Percentiles rank a stretch among this genome's conserved stretches.
These are phyloP conservation scores for Apiotrichum porosum DNA, from an alignment of 1,284 basidiomycete genomes.

Conservation along the genomic window DNA sequence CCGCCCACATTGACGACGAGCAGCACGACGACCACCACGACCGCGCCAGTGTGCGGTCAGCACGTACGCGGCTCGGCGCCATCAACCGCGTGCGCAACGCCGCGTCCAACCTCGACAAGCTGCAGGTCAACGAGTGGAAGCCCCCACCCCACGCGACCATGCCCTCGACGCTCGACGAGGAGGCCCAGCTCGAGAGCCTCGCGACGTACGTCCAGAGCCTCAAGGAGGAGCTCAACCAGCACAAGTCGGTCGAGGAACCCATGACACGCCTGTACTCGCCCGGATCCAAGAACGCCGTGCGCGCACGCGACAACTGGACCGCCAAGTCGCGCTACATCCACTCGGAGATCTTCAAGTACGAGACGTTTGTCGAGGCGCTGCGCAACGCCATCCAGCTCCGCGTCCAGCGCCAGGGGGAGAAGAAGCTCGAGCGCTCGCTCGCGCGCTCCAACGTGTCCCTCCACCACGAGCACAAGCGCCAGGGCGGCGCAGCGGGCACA, in stretches of 20 bases:
- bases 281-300: conserved; percentile 66
- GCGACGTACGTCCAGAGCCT: conserved; percentile 70
- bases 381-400: conserved; percentile 72
- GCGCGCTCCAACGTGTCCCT: conserved; percentile 16
- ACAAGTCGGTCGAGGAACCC: conserved; percentile 76
- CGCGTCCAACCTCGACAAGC: conserved; percentile 58
- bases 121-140: conserved; percentile 91
- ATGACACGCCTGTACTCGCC: conserved; percentile 79
- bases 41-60: conserved; percentile 2
- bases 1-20: conserved; percentile 2
- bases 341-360: conserved; percentile 90
- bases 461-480: background rate
- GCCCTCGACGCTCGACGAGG: conserved; percentile 81
- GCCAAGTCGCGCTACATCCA: conserved; percentile 81
- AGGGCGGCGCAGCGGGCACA: background rate
- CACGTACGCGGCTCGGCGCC: conserved; percentile 10
- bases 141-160: conserved; percentile 76
- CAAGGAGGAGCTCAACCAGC: conserved; percentile 71
- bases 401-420: conserved; percentile 78
- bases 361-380: conserved; percentile 88
- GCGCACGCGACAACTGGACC: conserved; percentile 86
- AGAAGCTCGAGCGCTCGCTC: conserved; percentile 61
- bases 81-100: conserved; percentile 43
- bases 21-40: conserved; percentile 5
- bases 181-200: conserved; percentile 80